Conservation (phyloP, 257 asterid species). For the Rehmannia glutinosa region DNA sequence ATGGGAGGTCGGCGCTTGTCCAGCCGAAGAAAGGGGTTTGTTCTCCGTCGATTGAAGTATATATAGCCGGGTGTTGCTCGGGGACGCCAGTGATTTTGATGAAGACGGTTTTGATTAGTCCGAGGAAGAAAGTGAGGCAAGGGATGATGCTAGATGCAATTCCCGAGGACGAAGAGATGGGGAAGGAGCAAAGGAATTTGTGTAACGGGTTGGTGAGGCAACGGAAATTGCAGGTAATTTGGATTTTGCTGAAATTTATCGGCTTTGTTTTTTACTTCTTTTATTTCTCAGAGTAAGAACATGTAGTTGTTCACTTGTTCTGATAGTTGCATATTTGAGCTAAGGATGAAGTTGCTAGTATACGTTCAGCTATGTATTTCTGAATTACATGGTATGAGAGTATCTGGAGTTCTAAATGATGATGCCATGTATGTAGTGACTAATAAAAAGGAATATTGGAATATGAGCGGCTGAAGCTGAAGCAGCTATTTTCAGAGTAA, state of each 20-base stretch:
- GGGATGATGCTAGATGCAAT: conserved; percentile 64
- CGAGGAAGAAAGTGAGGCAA: conserved; percentile 64
- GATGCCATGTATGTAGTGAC: too few species aligned
- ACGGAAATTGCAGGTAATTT: conserved; percentile 54
- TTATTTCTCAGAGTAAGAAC: too few species aligned
- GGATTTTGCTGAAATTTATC: too few species aligned
- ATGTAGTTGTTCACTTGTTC: too few species aligned
- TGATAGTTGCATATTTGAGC: not conserved
- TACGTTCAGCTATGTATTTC: too few species aligned
- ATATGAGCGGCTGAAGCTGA: too few species aligned
- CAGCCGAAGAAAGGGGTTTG: conserved; percentile 46
- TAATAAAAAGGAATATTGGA: too few species aligned
- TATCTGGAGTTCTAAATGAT: too few species aligned
- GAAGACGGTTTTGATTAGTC: conserved; percentile 62
- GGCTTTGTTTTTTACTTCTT: too few species aligned
- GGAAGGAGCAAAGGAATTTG: conserved; percentile 40
- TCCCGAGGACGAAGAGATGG: conserved; percentile 75
- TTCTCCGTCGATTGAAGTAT: conserved; percentile 73
- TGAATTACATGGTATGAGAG: too few species aligned
- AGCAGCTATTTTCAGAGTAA: not conserved
- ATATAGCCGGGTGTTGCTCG: conserved; percentile 81
- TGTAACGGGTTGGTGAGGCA: conserved; percentile 49
- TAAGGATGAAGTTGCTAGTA: too few species aligned
- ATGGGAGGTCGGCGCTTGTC: conserved; percentile 43
- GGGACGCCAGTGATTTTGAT: conserved; percentile 69